Percentiles rank a stretch among this genome's conserved stretches.
Conservation (phyloP, 805 yeast species). For the Ogataea thermomethanolica region DNA sequence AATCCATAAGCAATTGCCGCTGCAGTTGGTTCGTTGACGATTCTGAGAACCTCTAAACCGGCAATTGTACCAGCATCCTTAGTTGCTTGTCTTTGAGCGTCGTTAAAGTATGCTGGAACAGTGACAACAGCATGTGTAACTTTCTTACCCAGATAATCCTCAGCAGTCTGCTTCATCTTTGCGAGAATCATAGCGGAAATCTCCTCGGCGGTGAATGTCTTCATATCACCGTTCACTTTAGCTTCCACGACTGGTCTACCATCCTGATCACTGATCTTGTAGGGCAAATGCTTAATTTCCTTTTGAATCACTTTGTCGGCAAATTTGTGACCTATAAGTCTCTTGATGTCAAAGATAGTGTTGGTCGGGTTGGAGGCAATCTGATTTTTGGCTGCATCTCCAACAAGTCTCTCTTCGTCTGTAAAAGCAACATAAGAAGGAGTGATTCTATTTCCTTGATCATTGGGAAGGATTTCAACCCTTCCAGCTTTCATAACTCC, state of each 20-base stretch:
- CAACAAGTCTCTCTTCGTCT: slow-evolving; percentile 90
- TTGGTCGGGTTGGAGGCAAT: slow-evolving; percentile 94
- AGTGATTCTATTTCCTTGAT: slow-evolving; percentile 98
- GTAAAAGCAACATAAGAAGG: slow-evolving; percentile 97
- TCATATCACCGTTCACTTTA: slow-evolving; percentile 83
- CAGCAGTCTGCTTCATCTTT: slow-evolving; percentile 92
- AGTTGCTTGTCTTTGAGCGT: slow-evolving; percentile 92
- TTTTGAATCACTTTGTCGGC: slow-evolving; percentile 72
- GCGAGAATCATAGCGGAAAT: slow-evolving; percentile 87
- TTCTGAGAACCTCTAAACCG: slow-evolving; percentile 82
- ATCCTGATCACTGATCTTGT: slow-evolving; percentile 67
- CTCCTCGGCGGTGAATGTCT: slow-evolving; percentile 90
- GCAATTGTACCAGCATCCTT: slow-evolving; percentile 93
- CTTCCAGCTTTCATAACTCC: slow-evolving; percentile 58
- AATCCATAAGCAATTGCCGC: slow-evolving; percentile 97
- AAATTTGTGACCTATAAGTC: slow-evolving; percentile 85
- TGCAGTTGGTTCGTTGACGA: slow-evolving; percentile 93
- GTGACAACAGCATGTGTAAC: slow-evolving; percentile 91
- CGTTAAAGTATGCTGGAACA: slow-evolving; percentile 91
- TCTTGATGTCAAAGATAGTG: slow-evolving; percentile 94
- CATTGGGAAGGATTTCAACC: slow-evolving; percentile 94
- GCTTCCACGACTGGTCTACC: slow-evolving; percentile 89
- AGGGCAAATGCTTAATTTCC: slow-evolving; percentile 88
- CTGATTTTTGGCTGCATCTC: slow-evolving; percentile 98
- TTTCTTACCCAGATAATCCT: slow-evolving; percentile 78